These are phyloP conservation scores for Ulota crispa DNA, from an alignment of 225 moss, liverwort and hornwort species.

Conservation along the genomic window DNA sequence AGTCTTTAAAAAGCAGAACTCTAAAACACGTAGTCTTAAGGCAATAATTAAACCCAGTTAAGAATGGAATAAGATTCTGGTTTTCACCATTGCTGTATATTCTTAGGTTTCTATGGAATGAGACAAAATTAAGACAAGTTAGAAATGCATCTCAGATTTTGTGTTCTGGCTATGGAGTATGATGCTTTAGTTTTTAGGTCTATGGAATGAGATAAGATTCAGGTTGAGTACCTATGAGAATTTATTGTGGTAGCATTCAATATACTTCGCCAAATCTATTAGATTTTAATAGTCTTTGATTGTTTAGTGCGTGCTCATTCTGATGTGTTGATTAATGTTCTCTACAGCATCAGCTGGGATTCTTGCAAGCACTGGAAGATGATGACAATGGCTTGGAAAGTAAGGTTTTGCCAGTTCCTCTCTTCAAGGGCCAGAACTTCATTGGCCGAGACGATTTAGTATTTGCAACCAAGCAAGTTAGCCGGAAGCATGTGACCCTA, in stretches of 20 bases:
- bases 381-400: constrained; percentile 41
- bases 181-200: background rate
- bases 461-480: constrained; percentile 73
- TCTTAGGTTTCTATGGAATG: background rate
- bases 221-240: background rate
- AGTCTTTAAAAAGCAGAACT: too few relatives aligned
- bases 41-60: background rate
- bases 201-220: background rate
- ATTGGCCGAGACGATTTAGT: constrained; percentile 72
- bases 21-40: background rate
- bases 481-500: constrained; percentile 74
- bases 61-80: background rate
- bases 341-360: constrained; percentile 46
- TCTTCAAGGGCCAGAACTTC: constrained; percentile 58
- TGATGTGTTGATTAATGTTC: background rate
- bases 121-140: background rate
- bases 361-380: constrained; percentile 43
- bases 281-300: background rate
- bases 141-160: background rate
- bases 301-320: background rate
- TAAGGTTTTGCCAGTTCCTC: constrained; percentile 34
- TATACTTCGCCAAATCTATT: background rate
- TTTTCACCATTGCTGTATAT: background rate
- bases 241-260: background rate
- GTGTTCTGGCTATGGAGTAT: background rate